These are phyloP conservation scores for Hypoxylon perforatum DNA, from an alignment of 495 filamentous ascomycete species.

Conservation along the genomic window DNA sequence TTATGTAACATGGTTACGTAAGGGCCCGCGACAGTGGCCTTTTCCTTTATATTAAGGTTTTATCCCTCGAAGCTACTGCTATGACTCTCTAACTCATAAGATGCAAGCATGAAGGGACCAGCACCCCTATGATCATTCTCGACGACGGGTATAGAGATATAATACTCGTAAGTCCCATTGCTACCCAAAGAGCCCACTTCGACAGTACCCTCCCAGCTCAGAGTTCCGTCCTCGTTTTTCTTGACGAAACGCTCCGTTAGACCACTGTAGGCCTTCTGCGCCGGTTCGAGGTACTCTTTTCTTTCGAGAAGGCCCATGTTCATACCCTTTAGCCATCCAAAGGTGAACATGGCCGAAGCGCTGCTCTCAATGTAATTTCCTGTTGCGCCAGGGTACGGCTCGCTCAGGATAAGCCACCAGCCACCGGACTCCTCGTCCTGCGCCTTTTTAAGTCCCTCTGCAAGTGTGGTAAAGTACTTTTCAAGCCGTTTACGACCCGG, in stretches of 20 bases:
- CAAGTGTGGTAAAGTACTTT: constrained; percentile 54
- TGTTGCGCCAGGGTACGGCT: constrained; percentile 50
- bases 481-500: constrained; percentile 48
- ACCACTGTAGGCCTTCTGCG: constrained; percentile 54
- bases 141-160: constrained; percentile 55
- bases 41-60: background rate
- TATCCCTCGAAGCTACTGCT: background rate
- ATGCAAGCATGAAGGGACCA: constrained; percentile 61
- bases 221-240: constrained; percentile 53
- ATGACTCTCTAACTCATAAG: constrained; percentile 57
- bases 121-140: constrained; percentile 60
- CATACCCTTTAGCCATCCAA: constrained; percentile 64
- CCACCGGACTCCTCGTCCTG: constrained; percentile 60
- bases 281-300: constrained; percentile 45
- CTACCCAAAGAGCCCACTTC: constrained; percentile 65
- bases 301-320: constrained; percentile 54
- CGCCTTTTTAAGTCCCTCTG: constrained; percentile 53
- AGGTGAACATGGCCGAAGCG: constrained; percentile 69
- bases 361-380: constrained; percentile 73
- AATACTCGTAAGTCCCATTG: constrained; percentile 64
- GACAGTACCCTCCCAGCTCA: constrained; percentile 67
- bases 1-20: too few species aligned
- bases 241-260: constrained; percentile 57
- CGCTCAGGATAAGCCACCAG: constrained; percentile 72
- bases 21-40: too few species aligned